These are phyloP conservation scores for Bruguiera hainesii DNA, from an alignment of 441 rosid species.

Conservation along the genomic window DNA sequence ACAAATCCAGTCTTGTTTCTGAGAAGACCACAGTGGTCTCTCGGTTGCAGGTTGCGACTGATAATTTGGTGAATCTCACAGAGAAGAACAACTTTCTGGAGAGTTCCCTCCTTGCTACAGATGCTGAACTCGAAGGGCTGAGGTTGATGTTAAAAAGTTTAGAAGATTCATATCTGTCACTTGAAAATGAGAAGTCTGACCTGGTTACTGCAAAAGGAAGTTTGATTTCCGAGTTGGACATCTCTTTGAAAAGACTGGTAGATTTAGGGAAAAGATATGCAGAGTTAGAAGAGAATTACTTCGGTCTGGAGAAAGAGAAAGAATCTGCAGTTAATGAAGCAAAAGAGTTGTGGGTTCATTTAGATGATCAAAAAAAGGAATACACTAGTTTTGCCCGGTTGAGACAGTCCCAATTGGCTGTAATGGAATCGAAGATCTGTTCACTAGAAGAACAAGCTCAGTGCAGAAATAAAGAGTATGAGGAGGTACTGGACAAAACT, in stretches of 20 bases:
- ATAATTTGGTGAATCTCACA: constrained; percentile 54
- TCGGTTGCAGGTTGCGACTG: constrained; percentile 51
- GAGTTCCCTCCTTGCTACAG: constrained; percentile 62
- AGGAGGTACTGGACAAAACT: constrained; percentile 60
- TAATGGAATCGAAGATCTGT: constrained; percentile 52
- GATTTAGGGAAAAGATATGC: constrained; percentile 45
- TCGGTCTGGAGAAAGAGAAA: constrained; percentile 55
- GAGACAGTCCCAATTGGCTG: constrained; percentile 40
- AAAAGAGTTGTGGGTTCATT: constrained; percentile 42
- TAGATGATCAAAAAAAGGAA: constrained; percentile 53
- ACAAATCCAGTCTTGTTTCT: constrained; percentile 58
- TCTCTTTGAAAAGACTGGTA: constrained; percentile 44
- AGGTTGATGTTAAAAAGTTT: constrained; percentile 49
- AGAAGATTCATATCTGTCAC: constrained; percentile 52
- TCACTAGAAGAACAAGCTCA: constrained; percentile 53
- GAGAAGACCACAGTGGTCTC: constrained; percentile 58
- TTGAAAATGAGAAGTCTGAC: constrained; percentile 59
- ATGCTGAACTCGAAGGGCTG: constrained; percentile 66
- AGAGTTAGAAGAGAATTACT: constrained; percentile 44
- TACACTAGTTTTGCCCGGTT: constrained; percentile 41
- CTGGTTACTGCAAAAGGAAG: constrained; percentile 45
- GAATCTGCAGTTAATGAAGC: constrained; percentile 49
- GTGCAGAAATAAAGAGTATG: constrained; percentile 50
- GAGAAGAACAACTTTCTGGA: constrained; percentile 66
- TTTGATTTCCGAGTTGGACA: constrained; percentile 55